These are phyloP conservation scores for Alternaria gaisen DNA, from an alignment of 2,329 filamentous ascomycete species.

Conservation along the genomic window DNA sequence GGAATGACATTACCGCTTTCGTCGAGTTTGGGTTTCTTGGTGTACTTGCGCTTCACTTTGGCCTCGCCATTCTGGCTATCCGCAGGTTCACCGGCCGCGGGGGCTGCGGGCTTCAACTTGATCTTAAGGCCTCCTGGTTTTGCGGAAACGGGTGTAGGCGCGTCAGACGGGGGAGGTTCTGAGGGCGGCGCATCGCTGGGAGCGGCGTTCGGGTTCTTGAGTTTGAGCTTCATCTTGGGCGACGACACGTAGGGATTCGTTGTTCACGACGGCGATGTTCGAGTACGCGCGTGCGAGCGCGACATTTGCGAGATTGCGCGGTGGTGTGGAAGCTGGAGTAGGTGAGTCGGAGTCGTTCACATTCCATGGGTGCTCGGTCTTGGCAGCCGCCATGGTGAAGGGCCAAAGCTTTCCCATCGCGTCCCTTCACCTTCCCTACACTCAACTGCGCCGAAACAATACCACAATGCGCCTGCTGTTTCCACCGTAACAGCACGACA, in stretches of 20 bases:
- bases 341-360: constrained; percentile 15
- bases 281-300: constrained; percentile 20
- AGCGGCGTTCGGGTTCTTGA: constrained; percentile 36
- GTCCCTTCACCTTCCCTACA: constrained; percentile 23
- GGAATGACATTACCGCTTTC: constrained; percentile 37
- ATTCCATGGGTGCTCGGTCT: constrained; percentile 17
- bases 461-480: constrained; percentile 36
- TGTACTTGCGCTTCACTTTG: constrained; percentile 55
- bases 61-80: constrained; percentile 45
- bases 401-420: constrained; percentile 30
- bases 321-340: constrained; percentile 2
- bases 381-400: constrained; percentile 29
- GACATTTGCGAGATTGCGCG: constrained; percentile 19
- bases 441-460: constrained; percentile 1
- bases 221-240: constrained; percentile 45
- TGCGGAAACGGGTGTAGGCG: constrained; percentile 21
- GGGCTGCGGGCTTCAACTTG: constrained; percentile 41
- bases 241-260: constrained; percentile 1
- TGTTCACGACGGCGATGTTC: neutral
- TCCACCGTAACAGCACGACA: constrained; percentile 26
- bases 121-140: constrained; percentile 39
- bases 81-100: constrained; percentile 34
- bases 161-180: constrained; percentile 23
- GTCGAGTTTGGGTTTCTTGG: constrained; percentile 51
- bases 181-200: constrained; percentile 34